Conservation (phyloP, 1,139 yeast species). For the Pichia sp. region DNA sequence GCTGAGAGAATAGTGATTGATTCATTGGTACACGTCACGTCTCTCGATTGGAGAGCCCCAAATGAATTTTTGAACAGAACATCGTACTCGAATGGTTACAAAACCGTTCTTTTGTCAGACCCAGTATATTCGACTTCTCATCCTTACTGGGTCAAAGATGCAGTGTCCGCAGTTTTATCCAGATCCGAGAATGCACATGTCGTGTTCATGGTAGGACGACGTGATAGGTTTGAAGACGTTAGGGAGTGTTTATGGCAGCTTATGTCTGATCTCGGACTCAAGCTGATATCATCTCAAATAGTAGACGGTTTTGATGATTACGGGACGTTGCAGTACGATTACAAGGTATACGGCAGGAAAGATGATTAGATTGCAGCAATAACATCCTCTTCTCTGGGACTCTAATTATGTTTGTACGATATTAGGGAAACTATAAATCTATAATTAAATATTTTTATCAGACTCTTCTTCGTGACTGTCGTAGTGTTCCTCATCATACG, state of each 20-base stretch:
- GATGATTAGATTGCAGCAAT: not conserved
- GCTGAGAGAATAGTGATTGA: not conserved
- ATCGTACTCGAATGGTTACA: slow-evolving; percentile 33
- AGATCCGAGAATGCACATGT: slow-evolving; percentile 36
- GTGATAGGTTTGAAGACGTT: slow-evolving; percentile 63
- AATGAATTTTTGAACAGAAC: slow-evolving; percentile 33
- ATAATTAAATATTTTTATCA: not conserved
- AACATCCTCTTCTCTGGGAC: not conserved
- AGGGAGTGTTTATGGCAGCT: slow-evolving; percentile 57
- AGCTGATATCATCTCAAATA: slow-evolving; percentile 31
- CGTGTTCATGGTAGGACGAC: slow-evolving; percentile 68
- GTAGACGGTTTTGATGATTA: slow-evolving; percentile 82
- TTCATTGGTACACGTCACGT: slow-evolving; percentile 11
- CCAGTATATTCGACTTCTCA: slow-evolving; percentile 83
- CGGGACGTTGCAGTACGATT: slow-evolving; percentile 64
- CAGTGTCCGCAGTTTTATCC: slow-evolving; percentile 47
- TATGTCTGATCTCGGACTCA: slow-evolving; percentile 37
- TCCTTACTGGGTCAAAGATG: slow-evolving; percentile 64
- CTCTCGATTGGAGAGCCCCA: slow-evolving; percentile 75
- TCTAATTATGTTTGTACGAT: not conserved
- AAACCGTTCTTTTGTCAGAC: slow-evolving; percentile 71
- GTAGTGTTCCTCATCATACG: slow-evolving; percentile 11
- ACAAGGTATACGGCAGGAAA: slow-evolving; percentile 39
- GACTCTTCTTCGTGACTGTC: slow-evolving; percentile 3
- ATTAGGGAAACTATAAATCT: not conserved